phyloP scores from a whole-genome alignment of 345 rosid species.

The Boechera retrofracta region DNA sequence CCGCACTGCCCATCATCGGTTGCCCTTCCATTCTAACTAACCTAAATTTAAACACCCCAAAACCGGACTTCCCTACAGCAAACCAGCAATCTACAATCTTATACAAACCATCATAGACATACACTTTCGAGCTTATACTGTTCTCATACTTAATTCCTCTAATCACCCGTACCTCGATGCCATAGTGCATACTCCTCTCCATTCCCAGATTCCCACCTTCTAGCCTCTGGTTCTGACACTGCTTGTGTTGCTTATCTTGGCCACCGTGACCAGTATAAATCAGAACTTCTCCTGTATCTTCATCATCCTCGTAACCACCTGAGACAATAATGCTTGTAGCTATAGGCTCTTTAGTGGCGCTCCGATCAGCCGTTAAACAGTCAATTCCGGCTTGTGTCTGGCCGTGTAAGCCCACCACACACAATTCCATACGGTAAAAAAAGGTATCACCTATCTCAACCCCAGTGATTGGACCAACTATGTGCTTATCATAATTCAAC shows the following conservation, averaged over 20 bases:
- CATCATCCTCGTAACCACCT: conserved; percentile 87
- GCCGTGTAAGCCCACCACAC: conserved; percentile 76
- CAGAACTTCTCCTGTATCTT: conserved; percentile 68
- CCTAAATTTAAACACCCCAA: conserved; percentile 75
- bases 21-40: conserved; percentile 80
- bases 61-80: conserved; percentile 84
- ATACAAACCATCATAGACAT: conserved; percentile 89
- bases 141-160: conserved; percentile 71
- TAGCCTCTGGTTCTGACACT: conserved; percentile 72
- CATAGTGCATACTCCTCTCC: conserved; percentile 82
- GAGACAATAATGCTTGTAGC: conserved; percentile 83
- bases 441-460: conserved; percentile 74
- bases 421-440: conserved; percentile 70
- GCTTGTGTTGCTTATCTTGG: conserved; percentile 64
- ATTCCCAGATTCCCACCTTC: conserved; percentile 86
- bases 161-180: conserved; percentile 74
- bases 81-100: conserved; percentile 71
- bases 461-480: conserved; percentile 80
- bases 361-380: conserved; percentile 58
- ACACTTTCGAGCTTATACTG: conserved; percentile 54
- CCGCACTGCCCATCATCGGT: conserved; percentile 72
- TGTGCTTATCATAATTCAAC: conserved; percentile 68
- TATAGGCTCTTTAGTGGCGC: conserved; percentile 73
- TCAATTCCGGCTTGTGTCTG: conserved; percentile 88
- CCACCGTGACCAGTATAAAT: conserved; percentile 88